Percentiles rank a stretch among this genome's conserved stretches.
phyloP scores from a whole-genome alignment of 495 filamentous ascomycete species.

The Aspergillus baeticus region DNA sequence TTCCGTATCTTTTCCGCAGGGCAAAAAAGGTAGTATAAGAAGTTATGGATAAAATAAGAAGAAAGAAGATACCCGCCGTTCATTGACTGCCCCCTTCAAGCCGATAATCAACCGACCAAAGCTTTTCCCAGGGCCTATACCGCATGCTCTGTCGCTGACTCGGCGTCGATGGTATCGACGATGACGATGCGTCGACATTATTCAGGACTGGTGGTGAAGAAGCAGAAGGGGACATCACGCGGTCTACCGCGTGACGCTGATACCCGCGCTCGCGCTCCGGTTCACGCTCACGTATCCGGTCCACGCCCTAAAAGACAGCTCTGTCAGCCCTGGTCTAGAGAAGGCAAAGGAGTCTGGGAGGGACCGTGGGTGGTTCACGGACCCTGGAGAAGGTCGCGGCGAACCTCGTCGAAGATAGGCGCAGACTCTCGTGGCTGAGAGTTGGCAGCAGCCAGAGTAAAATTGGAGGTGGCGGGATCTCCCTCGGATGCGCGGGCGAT shows the following conservation, averaged over 20 bases:
- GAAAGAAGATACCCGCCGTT: neutral
- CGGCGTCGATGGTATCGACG: conserved; percentile 22
- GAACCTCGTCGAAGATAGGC: conserved; percentile 49
- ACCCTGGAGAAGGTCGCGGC: conserved; percentile 46
- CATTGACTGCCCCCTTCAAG: conserved; percentile 34
- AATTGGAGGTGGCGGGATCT: conserved; percentile 11
- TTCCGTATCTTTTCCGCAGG: too few species aligned
- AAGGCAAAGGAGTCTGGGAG: conserved; percentile 5
- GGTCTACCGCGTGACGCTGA: neutral
- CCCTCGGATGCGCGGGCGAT: conserved; percentile 35
- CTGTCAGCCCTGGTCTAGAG: conserved; percentile 23
- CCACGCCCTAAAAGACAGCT: conserved; percentile 19
- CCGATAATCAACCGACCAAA: conserved; percentile 52
- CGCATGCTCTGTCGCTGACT: conserved; percentile 23
- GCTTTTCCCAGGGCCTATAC: conserved; percentile 51
- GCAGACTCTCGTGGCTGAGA: conserved; percentile 36
- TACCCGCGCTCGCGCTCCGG: conserved; percentile 7
- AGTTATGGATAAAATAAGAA: too few species aligned
- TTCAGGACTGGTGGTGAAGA: neutral
- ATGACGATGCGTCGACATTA: conserved; percentile 1
- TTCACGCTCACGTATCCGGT: conserved; percentile 5
- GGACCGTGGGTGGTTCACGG: conserved; percentile 33
- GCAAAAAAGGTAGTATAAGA: too few species aligned
- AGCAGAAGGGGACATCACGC: conserved; percentile 14
- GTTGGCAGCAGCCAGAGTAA: conserved; percentile 17